A percentile compares a stretch with the other conserved stretches of the same genome.
Evolutionary conservation across 441 rosid species (phyloP).

Genomic region (Aleurites moluccanus): DNA sequence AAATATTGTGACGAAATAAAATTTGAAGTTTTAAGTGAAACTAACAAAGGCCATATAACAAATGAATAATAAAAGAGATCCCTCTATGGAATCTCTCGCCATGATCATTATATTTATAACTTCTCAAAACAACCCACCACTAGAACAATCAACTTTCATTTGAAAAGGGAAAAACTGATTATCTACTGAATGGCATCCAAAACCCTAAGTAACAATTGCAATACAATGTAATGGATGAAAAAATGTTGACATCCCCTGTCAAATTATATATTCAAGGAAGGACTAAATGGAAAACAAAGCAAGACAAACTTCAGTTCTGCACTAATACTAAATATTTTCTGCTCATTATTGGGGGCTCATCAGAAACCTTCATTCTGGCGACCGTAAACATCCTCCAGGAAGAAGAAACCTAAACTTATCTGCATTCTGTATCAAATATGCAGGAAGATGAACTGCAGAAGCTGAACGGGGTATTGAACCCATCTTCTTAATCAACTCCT

Average conservation of each 20-base stretch:
- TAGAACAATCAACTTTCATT: background rate
- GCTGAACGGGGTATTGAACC: conserved; percentile 67
- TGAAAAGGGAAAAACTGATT: background rate
- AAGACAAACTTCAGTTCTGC: background rate
- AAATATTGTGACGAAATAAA: background rate
- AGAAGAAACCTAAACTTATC: conserved; percentile 72
- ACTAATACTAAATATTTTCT: conserved; percentile 9
- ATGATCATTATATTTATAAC: background rate
- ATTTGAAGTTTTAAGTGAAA: too few relatives aligned
- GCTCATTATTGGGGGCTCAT: background rate
- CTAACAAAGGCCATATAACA: too few relatives aligned
- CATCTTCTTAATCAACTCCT: conserved; percentile 73
- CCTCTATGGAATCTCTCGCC: too few relatives aligned
- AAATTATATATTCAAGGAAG: background rate
- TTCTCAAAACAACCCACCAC: background rate
- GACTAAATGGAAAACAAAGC: background rate
- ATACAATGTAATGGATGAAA: background rate
- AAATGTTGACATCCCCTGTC: background rate
- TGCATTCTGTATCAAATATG: conserved; percentile 74
- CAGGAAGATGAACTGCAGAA: conserved; percentile 84
- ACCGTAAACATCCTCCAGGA: conserved; percentile 74
- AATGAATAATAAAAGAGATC: background rate
- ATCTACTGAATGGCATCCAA: background rate
- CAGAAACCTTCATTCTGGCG: conserved; percentile 25
- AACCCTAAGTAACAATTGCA: background rate